These are phyloP conservation scores for Schwanniomyces polymorphus DNA, from an alignment of 805 yeast genomes.

Conservation along the genomic window DNA sequence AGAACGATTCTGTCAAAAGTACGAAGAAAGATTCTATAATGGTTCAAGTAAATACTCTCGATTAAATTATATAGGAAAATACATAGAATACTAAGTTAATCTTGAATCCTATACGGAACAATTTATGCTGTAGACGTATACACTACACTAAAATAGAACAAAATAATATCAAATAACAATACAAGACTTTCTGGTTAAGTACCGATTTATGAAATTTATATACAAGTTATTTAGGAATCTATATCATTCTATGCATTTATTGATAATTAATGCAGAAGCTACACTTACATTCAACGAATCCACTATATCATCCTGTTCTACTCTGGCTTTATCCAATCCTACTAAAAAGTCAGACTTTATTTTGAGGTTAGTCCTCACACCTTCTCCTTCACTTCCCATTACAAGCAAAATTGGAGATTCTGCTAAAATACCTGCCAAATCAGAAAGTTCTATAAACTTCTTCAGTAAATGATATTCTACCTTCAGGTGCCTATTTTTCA, in stretches of 20 bases:
- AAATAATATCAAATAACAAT: no score
- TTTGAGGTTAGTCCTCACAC: slow-evolving; percentile 68
- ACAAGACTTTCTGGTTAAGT: no score
- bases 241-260: slow-evolving; percentile 7
- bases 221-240: neutral
- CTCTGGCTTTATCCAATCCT: slow-evolving; percentile 35
- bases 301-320: slow-evolving; percentile 36
- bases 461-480: slow-evolving; percentile 26
- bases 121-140: no score
- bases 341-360: slow-evolving; percentile 56
- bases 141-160: no score
- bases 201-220: neutral
- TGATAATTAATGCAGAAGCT: slow-evolving; percentile 72
- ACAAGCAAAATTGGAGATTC: slow-evolving; percentile 66
- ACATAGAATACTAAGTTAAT: no score
- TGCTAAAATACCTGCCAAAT: slow-evolving; percentile 44
- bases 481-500: slow-evolving; percentile 25
- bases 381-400: slow-evolving; percentile 84
- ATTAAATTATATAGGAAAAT: neutral
- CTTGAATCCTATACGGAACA: no score
- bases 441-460: slow-evolving; percentile 38
- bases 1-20: no score
- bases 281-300: slow-evolving; percentile 90
- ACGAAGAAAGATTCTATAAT: neutral
- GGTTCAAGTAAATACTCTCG: neutral